Evolutionary conservation across 2,329 filamentous ascomycete genomes (phyloP), one percentile per base, ranked within the genome.

Genomic region (Penicillium sp.): DNA sequence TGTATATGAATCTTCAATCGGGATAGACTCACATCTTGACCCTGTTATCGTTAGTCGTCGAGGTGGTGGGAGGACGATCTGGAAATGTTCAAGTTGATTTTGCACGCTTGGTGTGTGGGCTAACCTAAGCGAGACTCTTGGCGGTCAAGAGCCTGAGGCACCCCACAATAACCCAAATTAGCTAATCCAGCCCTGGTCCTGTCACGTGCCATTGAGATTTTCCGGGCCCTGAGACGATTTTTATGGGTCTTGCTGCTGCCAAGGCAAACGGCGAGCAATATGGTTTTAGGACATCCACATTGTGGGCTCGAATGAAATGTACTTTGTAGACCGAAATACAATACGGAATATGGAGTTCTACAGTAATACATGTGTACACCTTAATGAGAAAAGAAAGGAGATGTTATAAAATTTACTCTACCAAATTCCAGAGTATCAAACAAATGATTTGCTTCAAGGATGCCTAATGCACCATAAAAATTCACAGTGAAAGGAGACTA

Each of bases 21-120:
- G 47, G 44, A 36, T 29, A 45, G 42, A 77, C 76, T 77, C 66
- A 78, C 76, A 78, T 78, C 75, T 76, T 78, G 76, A 75, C 73
- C 76, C 75, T 77, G 75, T 74, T 75, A 73, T 77, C 73, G 75
- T 78, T 77, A 77, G 75, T 77, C 71, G 74, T 75, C 73, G 74
- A 72, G 70, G 73, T 75, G 70, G 69, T 76, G 70, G 69, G 71
- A 73, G 66, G 70, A 72, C 71, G 71, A 72, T 75, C 69, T 67
- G 71, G 70, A 70, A 69, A 68, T 70, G 66, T 66, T 61, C 61
- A 67, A 61, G 66, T 68, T 65, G 66, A 72, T 76, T 76, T 75
- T 74, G 70, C 73, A 69, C 66, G 69, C 67, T 74, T 71, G 69
- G 70, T 76, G 63, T 75, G 74, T 77, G 75, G 73, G 75, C 73